Evolutionary conservation across 345 rosid genomes (phyloP).

Genomic region (Euphorbia peplus): DNA sequence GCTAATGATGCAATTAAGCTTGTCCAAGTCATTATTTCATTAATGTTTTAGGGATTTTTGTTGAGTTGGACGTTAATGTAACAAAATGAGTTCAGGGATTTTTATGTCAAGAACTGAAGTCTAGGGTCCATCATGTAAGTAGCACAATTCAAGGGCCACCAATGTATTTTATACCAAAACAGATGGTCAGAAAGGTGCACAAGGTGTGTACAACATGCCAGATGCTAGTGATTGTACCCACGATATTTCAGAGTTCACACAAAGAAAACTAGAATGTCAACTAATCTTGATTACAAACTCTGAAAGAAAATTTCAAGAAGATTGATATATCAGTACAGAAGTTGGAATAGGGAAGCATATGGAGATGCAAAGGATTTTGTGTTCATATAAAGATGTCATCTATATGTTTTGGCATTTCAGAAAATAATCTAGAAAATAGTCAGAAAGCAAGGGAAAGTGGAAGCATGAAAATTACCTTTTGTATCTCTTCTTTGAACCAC

Average conservation of each 20-base stretch:
- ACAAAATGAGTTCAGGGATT: too few species aligned
- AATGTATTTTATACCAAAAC: too few species aligned
- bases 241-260: neutral
- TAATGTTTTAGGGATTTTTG: too few species aligned
- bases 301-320: neutral
- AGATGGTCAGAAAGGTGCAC: neutral
- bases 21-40: too few species aligned
- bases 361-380: neutral
- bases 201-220: neutral
- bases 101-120: too few species aligned
- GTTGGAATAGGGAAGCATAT: neutral
- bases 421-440: neutral
- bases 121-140: too few species aligned
- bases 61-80: too few species aligned
- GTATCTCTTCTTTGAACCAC: conserved; percentile 96
- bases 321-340: neutral
- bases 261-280: too few species aligned
- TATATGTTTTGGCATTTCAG: neutral
- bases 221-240: neutral
- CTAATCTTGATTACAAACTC: neutral
- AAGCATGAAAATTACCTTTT: conserved; percentile 49
- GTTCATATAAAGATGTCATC: neutral
- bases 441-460: neutral
- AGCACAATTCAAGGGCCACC: too few species aligned
- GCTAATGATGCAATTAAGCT: too few species aligned